phyloP scores from a whole-genome alignment of 192 early-diverging fungal species.

The Chytriomyces sp. region DNA sequence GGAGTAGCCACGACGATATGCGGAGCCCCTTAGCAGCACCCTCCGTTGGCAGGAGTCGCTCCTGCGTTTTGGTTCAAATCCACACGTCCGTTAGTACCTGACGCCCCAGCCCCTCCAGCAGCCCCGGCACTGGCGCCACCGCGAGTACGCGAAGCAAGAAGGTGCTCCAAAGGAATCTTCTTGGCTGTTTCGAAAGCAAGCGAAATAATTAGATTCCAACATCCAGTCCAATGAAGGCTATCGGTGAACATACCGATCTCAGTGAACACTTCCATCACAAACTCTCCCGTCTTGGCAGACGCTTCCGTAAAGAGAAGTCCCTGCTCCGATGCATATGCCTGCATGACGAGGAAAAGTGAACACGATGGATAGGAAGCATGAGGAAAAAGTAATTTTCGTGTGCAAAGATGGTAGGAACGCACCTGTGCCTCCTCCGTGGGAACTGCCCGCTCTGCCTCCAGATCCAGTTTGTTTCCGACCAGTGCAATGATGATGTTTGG shows the following conservation, averaged over 20 bases:
- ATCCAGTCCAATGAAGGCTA: background rate
- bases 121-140: background rate
- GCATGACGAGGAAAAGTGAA: background rate
- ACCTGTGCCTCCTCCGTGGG: conserved; percentile 69
- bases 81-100: conserved; percentile 36
- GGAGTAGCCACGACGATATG: background rate
- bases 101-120: conserved; percentile 24
- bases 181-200: conserved; percentile 43
- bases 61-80: conserved; percentile 42
- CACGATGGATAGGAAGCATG: background rate
- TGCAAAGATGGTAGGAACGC: background rate
- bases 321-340: conserved; percentile 73
- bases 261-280: conserved; percentile 86
- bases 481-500: conserved; percentile 95
- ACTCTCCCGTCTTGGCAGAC: conserved; percentile 80
- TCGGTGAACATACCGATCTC: conserved; percentile 69
- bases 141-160: conserved; percentile 43
- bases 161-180: conserved; percentile 59
- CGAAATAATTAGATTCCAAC: background rate
- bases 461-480: conserved; percentile 95
- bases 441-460: conserved; percentile 70
- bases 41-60: conserved; percentile 8
- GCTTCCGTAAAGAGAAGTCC: conserved; percentile 89
- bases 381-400: conserved; percentile 2
- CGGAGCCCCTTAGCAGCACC: conserved; percentile 13